phyloP scores from a whole-genome alignment of 176 grass and related monocot species.

The Oryza meyeriana region DNA sequence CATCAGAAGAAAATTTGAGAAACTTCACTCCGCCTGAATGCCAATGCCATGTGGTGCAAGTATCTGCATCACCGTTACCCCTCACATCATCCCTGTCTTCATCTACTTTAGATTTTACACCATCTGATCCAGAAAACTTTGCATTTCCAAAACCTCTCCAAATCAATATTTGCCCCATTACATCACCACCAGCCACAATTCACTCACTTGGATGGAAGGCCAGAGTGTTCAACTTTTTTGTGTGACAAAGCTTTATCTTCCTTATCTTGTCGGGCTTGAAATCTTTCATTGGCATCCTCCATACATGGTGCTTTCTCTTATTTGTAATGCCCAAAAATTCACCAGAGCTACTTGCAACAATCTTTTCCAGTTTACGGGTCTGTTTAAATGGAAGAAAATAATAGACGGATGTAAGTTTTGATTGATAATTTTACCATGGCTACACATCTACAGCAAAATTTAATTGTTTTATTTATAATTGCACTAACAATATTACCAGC shows the following conservation, averaged over 20 bases:
- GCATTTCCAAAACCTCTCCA: slow-evolving; percentile 77
- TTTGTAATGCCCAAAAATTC: slow-evolving; percentile 73
- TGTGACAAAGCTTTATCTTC: slow-evolving; percentile 86
- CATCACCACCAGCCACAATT: slow-evolving; percentile 80
- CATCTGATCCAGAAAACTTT: slow-evolving; percentile 47
- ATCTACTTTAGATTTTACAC: slow-evolving; percentile 35
- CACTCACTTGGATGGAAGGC: slow-evolving; percentile 82
- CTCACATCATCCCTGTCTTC: slow-evolving; percentile 76
- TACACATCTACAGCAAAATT: no score
- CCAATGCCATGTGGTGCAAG: slow-evolving; percentile 87
- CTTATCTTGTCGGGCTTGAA: slow-evolving; percentile 61
- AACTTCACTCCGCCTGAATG: slow-evolving; percentile 69
- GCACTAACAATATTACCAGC: not conserved
- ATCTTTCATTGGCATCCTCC: slow-evolving; percentile 61
- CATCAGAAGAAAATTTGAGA: slow-evolving; percentile 79
- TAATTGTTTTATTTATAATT: not conserved
- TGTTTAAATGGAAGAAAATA: slow-evolving; percentile 34
- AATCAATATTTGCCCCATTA: slow-evolving; percentile 68
- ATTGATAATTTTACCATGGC: not conserved
- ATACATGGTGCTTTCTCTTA: slow-evolving; percentile 63
- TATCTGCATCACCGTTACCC: slow-evolving; percentile 68
- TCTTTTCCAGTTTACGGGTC: slow-evolving; percentile 59
- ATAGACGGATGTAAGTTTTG: not conserved
- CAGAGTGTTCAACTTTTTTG: slow-evolving; percentile 59
- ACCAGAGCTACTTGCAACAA: slow-evolving; percentile 56